Base-by-base conservation (phyloP, 2,329 filamentous ascomycete genomes). In the Curvularia hawaiiensis region DNA sequence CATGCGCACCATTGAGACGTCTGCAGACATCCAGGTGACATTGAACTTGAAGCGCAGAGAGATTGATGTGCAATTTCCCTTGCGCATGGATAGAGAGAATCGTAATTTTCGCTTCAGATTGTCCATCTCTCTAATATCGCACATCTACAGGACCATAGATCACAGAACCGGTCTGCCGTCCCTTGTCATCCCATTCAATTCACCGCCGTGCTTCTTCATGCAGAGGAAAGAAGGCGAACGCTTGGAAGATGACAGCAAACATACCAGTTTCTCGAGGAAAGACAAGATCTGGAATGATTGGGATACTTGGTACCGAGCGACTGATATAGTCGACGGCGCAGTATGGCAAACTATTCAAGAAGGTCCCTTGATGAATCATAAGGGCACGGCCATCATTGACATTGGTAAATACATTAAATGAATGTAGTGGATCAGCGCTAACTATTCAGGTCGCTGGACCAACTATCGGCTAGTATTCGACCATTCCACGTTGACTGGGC, bases 221-320 rank as follows among this genome's bases (percentile, higher is more conserved):
- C 78, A 72, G 38, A 58, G 24, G 50, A 26, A 50, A 5, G 65
- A 69, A 22, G 59, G 50, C 10, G 54, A 63, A 14, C 1, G 20
- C 2, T 14, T 65, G 49, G 61, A n/a, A 1, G 52, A 58, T 46
- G 61, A 53, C 7, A 46, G 22, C 12, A 39, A 8, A 3, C 54
- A 62, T 24, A 64, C 54, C 12, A 62, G 50, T 11, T 65, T 71
- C 16, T 49, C 61, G 11, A 68, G 4, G 6, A 63, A 60, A 20
- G 75, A 48, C 63, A 71, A 14, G 68, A 51, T 41, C n/a, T 90
- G 87, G 87, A 79, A 73, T 45, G 83, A 85, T 22, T 78, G 78
- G 58, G 80, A 85, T 61, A 76, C 79, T 0, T 90, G 86, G 87
- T 85, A 80, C 55, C 82, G 88, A 20, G 86, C 89, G 64, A 89